Conservation (phyloP, 176 grass and related monocot species). For the Tillandsia leiboldiana region DNA sequence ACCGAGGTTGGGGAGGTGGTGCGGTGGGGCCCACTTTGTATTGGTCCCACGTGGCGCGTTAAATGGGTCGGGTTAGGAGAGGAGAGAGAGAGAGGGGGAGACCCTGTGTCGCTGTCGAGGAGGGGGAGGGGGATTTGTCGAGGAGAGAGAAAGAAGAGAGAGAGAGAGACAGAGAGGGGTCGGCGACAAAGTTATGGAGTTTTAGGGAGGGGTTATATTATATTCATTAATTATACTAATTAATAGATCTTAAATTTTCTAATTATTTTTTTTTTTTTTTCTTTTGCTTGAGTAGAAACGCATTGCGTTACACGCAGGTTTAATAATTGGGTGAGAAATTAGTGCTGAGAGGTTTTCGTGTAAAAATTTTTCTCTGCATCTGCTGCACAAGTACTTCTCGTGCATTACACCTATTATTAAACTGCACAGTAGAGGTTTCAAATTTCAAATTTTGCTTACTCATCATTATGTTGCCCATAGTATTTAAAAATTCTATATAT, state of each 20-base stretch:
- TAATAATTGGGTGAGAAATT: background rate
- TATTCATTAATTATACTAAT: background rate
- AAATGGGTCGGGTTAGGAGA: no score
- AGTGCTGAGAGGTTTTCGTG: background rate
- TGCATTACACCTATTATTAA: no score
- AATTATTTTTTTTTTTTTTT: no score
- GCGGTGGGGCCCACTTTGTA: background rate
- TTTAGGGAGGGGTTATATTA: background rate
- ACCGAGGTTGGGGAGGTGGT: background rate
- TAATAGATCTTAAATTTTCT: no score
- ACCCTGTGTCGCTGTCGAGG: background rate
- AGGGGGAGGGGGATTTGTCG: background rate
- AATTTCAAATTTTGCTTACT: no score
- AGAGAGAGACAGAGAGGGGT: background rate
- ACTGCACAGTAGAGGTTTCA: no score
- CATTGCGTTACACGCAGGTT: no score
- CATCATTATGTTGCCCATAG: no score
- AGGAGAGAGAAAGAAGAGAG: background rate
- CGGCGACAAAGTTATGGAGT: background rate
- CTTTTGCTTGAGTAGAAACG: no score
- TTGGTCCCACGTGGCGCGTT: background rate
- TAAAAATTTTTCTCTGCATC: no score
- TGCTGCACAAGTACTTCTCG: no score
- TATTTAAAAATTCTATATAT: no score
- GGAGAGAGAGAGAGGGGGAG: background rate